Evolutionary conservation across 208 protist genomes (phyloP).

Genomic region (Polymyxa betae): DNA sequence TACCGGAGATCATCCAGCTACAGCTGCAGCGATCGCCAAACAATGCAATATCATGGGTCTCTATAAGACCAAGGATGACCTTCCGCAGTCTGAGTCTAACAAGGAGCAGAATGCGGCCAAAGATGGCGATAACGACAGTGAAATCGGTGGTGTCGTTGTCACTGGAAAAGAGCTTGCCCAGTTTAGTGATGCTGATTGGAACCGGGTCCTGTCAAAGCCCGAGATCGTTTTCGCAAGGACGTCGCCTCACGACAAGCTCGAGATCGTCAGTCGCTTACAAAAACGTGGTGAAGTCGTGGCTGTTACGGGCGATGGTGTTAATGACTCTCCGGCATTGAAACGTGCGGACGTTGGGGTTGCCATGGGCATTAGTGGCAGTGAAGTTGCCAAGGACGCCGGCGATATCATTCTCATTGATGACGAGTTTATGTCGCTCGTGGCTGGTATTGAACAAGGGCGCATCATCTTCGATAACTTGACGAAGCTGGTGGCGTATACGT

Average conservation of each 20-base stretch:
- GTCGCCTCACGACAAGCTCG: conserved; percentile 83
- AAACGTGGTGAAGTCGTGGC: conserved; percentile 57
- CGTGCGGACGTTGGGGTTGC: conserved; percentile 91
- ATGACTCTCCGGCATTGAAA: conserved; percentile 93
- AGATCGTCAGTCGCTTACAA: conserved; percentile 69
- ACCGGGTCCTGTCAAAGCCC: conserved; percentile 57
- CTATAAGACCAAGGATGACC: too few relatives aligned
- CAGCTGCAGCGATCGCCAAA: conserved; percentile 84
- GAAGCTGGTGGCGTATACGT: conserved; percentile 82
- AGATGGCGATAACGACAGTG: background rate
- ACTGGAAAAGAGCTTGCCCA: conserved; percentile 62
- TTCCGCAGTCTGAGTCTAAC: background rate
- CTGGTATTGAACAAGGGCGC: conserved; percentile 81
- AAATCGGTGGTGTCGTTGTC: conserved; percentile 62
- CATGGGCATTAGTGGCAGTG: conserved; percentile 88
- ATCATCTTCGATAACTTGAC: conserved; percentile 86
- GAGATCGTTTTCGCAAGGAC: conserved; percentile 82
- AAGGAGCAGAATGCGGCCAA: conserved; percentile 43
- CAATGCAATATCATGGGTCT: conserved; percentile 79
- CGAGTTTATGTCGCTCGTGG: conserved; percentile 95
- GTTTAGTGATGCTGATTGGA: conserved; percentile 67
- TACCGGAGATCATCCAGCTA: conserved; percentile 87
- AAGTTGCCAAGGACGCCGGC: conserved; percentile 77
- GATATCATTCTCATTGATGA: conserved; percentile 94
- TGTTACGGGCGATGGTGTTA: conserved; percentile 81